A percentile compares a stretch with the other conserved stretches of the same genome.
Evolutionary conservation across 176 grass and related monocot genomes (phyloP).

Genomic region (Carex kokanica): DNA sequence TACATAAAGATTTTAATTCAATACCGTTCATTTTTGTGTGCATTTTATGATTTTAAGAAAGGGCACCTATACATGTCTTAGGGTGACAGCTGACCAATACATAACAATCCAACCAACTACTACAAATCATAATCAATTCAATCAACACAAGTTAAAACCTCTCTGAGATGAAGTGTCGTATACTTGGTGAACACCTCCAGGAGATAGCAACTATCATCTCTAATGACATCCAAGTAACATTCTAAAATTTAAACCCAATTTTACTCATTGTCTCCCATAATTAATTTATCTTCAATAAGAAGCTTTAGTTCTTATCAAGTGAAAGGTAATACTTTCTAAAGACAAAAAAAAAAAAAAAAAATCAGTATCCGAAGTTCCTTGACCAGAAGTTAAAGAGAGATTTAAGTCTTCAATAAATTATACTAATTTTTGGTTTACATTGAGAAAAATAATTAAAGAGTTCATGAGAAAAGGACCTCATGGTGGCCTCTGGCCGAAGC

Average conservation of each 20-base stretch:
- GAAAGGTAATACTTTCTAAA: not conserved
- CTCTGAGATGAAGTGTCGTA: not conserved
- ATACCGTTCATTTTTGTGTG: not conserved
- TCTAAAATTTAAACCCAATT: not conserved
- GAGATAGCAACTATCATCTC: not conserved
- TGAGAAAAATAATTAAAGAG: not conserved
- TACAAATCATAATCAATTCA: not conserved
- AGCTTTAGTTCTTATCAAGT: not conserved
- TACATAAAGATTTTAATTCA: not conserved
- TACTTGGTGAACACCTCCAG: not conserved
- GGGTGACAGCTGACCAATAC: not conserved
- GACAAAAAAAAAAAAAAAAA: not conserved
- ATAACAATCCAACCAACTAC: not conserved
- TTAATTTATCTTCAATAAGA: not conserved
- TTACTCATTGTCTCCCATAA: not conserved
- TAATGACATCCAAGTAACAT: not conserved
- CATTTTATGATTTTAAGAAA: not conserved
- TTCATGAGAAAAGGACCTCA: constrained; percentile 47
- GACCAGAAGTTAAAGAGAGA: not conserved
- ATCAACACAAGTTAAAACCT: not conserved
- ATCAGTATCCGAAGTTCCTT: not conserved
- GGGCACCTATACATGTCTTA: not conserved
- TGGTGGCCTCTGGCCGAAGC: constrained; percentile 62
- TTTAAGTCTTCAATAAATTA: not conserved
- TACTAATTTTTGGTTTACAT: not conserved